A percentile compares a stretch with the other conserved stretches of the same genome.
These are phyloP conservation scores for Aspergillus sclerotialis DNA, from an alignment of 2,329 filamentous ascomycete genomes.

Conservation along the genomic window DNA sequence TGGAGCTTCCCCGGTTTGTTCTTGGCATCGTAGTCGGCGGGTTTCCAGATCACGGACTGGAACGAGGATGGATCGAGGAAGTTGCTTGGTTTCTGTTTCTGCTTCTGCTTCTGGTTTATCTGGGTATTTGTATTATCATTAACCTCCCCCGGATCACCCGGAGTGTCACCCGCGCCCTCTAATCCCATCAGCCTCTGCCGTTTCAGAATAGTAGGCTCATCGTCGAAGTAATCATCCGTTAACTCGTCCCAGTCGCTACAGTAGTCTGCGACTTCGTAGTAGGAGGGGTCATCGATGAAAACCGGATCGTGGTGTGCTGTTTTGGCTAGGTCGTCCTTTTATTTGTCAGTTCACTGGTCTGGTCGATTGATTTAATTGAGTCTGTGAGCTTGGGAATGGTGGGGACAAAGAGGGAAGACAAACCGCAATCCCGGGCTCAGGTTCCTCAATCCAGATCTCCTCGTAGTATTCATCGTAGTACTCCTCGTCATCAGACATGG, in stretches of 20 bases:
- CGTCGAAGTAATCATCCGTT: slow-evolving; percentile 40
- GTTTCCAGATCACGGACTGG: slow-evolving; percentile 36
- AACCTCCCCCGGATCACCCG: too few relatives aligned
- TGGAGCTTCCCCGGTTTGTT: slow-evolving; percentile 23
- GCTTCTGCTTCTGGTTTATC: slow-evolving; percentile 6
- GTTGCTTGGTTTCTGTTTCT: slow-evolving; percentile 8
- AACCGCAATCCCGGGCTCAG: slow-evolving; percentile 28
- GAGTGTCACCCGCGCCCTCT: slow-evolving; percentile 8
- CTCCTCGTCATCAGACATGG: slow-evolving; percentile 34
- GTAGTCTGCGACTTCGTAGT: slow-evolving; percentile 32
- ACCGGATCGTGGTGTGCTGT: slow-evolving; percentile 34
- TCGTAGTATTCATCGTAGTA: slow-evolving; percentile 31
- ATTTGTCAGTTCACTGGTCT: neutral
- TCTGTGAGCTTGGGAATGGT: too few relatives aligned
- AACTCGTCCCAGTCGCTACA: slow-evolving; percentile 42
- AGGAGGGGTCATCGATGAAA: slow-evolving; percentile 31
- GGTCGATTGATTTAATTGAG: too few relatives aligned
- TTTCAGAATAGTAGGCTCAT: slow-evolving; percentile 30
- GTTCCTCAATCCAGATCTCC: slow-evolving; percentile 28
- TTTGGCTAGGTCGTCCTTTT: slow-evolving; percentile 38
- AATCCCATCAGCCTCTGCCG: slow-evolving; percentile 9
- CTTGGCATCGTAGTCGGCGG: slow-evolving; percentile 13
- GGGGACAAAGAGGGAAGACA: slow-evolving; percentile 7
- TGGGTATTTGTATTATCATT: too few relatives aligned
- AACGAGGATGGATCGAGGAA: slow-evolving; percentile 22